These are phyloP conservation scores for Hypoxylon perforatum DNA, from an alignment of 495 filamentous ascomycete genomes.

Conservation along the genomic window DNA sequence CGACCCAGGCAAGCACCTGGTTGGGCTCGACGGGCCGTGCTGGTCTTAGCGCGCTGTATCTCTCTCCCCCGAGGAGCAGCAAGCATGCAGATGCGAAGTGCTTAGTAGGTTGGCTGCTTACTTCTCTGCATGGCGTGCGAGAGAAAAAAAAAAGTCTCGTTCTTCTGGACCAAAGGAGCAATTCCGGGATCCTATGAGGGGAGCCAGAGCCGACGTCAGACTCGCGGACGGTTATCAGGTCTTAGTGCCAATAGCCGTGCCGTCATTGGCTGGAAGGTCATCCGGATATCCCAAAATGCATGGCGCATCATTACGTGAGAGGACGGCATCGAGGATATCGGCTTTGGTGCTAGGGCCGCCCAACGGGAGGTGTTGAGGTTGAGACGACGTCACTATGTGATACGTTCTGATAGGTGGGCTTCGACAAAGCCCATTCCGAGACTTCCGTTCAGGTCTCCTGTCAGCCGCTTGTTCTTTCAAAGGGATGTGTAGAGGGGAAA, in stretches of 20 bases:
- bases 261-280: constrained; percentile 5
- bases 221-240: constrained; percentile 6
- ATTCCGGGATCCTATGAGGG: not conserved
- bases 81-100: not conserved
- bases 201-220: constrained; percentile 20
- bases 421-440: not conserved
- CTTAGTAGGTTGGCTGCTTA: not conserved
- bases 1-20: constrained; percentile 15
- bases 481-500: not conserved
- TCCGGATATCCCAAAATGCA: constrained; percentile 13
- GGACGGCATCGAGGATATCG: constrained; percentile 8
- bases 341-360: not conserved
- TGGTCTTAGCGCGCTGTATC: not conserved
- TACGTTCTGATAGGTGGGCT: constrained; percentile 6
- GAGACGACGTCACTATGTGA: constrained; percentile 32
- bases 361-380: constrained; percentile 15
- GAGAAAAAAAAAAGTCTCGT: not conserved
- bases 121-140: too few species aligned
- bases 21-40: not conserved
- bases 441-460: not conserved
- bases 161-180: constrained; percentile 7
- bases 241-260: not conserved
- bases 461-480: not conserved
- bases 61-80: not conserved
- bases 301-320: constrained; percentile 27